Evolutionary conservation across 768 basidiomycete genomes (phyloP).

Genomic region (Chalciporus sphaerocephalus): DNA sequence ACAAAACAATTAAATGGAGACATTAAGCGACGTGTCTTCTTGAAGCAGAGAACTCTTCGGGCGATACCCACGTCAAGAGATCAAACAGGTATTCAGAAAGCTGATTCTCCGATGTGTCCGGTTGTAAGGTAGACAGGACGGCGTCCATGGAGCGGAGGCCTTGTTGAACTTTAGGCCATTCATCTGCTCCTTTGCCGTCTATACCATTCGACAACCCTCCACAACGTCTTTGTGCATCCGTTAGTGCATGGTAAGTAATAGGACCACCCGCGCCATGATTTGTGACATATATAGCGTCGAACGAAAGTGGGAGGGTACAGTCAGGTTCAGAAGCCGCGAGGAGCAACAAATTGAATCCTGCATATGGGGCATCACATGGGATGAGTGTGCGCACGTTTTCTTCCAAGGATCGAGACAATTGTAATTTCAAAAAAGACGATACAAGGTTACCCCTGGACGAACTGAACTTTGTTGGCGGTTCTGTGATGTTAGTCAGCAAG

Average conservation of each 20-base stretch:
- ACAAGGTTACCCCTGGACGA: slow-evolving; percentile 68
- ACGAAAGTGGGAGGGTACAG: slow-evolving; percentile 31
- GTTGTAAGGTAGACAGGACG: slow-evolving; percentile 37
- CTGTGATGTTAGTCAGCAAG: slow-evolving; percentile 84
- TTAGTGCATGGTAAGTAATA: slow-evolving; percentile 52
- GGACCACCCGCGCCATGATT: slow-evolving; percentile 68
- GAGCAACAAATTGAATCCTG: slow-evolving; percentile 80
- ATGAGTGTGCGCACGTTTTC: slow-evolving; percentile 46
- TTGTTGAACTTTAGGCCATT: slow-evolving; percentile 72
- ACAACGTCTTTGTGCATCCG: slow-evolving; percentile 42
- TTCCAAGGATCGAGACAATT: slow-evolving; percentile 44
- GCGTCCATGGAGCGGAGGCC: slow-evolving; percentile 47
- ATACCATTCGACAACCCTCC: slow-evolving; percentile 75
- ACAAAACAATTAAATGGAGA: neutral
- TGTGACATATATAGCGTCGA: slow-evolving; percentile 56
- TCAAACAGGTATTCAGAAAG: slow-evolving; percentile 59
- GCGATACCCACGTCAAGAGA: slow-evolving; percentile 60
- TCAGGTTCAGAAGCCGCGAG: slow-evolving; percentile 39
- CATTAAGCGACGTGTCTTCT: slow-evolving; percentile 7
- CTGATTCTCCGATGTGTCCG: slow-evolving; percentile 43
- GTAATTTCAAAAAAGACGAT: slow-evolving; percentile 61
- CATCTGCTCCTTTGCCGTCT: slow-evolving; percentile 53
- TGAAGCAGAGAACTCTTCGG: neutral
- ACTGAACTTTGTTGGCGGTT: slow-evolving; percentile 44
- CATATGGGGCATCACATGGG: slow-evolving; percentile 50